Percentiles rank a stretch among this genome's conserved stretches.
phyloP scores from a whole-genome alignment of 495 filamentous ascomycete genomes.

The Glarea lozoyensis region DNA sequence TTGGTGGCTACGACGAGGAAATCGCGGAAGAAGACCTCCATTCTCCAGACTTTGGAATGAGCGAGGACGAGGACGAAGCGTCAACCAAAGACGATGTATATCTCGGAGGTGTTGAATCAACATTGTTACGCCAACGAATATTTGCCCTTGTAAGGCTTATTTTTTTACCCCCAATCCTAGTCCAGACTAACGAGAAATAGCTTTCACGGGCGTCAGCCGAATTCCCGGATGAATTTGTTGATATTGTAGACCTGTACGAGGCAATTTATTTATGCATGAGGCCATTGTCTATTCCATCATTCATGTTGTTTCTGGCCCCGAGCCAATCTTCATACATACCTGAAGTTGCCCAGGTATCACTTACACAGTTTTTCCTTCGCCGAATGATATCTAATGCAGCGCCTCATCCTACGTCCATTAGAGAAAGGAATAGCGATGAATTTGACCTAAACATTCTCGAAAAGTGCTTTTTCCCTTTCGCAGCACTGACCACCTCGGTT shows the following conservation, averaged over 20 bases:
- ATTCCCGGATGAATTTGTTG: slow-evolving; percentile 17
- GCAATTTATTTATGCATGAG: slow-evolving; percentile 46
- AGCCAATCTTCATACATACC: slow-evolving; percentile 34
- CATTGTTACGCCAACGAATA: slow-evolving; percentile 30
- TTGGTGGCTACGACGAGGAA: slow-evolving; percentile 22
- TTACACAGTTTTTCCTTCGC: slow-evolving; percentile 56
- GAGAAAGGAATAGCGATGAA: slow-evolving; percentile 20
- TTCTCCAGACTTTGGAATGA: slow-evolving; percentile 10
- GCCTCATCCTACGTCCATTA: slow-evolving; percentile 34
- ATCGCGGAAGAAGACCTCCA: slow-evolving; percentile 8
- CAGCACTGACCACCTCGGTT: slow-evolving; percentile 51
- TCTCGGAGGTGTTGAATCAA: slow-evolving; percentile 32
- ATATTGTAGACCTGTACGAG: slow-evolving; percentile 25
- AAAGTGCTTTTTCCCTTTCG: slow-evolving; percentile 59
- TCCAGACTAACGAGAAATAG: slow-evolving; percentile 4
- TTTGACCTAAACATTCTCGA: slow-evolving; percentile 54
- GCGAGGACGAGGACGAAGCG: slow-evolving; percentile 23
- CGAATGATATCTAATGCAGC: slow-evolving; percentile 51
- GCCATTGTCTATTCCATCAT: slow-evolving; percentile 57
- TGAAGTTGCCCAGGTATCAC: slow-evolving; percentile 41
- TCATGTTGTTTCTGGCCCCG: slow-evolving; percentile 59
- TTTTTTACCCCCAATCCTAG: background rate
- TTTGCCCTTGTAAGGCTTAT: slow-evolving; percentile 25
- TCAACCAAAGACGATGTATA: slow-evolving; percentile 10
- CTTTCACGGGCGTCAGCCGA: slow-evolving; percentile 10